Conservation (phyloP, 1,284 basidiomycete species). For the Sporisorium scitamineum region DNA sequence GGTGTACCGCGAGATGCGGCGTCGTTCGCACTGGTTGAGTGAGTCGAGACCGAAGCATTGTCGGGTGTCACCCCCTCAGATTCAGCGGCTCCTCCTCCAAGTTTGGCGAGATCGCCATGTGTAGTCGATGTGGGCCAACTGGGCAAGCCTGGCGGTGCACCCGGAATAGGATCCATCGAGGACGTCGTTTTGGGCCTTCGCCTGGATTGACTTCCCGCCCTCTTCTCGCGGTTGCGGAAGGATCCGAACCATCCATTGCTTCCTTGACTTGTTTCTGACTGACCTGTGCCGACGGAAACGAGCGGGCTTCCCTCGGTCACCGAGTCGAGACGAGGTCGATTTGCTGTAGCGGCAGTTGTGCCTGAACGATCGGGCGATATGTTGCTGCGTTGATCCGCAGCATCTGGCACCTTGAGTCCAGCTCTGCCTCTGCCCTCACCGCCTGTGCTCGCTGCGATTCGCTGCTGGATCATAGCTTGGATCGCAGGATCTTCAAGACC, state of each 20-base stretch:
- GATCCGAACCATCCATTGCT: conserved; percentile 53
- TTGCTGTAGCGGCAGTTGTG: conserved; percentile 18
- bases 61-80: conserved; percentile 20
- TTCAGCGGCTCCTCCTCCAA: conserved; percentile 2
- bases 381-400: conserved; percentile 21
- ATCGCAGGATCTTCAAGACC: conserved; percentile 35
- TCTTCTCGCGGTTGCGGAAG: conserved; percentile 46
- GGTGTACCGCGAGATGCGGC: conserved; percentile 22
- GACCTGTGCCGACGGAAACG: conserved; percentile 11
- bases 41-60: conserved; percentile 39
- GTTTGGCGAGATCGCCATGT: conserved; percentile 15
- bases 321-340: conserved; percentile 33
- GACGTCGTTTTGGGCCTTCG: conserved; percentile 43
- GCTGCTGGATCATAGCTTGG: conserved; percentile 27
- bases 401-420: conserved; percentile 19
- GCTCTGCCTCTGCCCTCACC: conserved; percentile 25
- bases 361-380: conserved; percentile 33
- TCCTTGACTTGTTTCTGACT: conserved; percentile 17
- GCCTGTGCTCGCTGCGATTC: conserved; percentile 4
- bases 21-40: conserved; percentile 37
- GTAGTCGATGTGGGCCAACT: conserved; percentile 16
- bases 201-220: conserved; percentile 42
- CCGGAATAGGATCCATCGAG: conserved; percentile 17
- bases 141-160: conserved; percentile 2
- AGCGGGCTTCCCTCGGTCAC: conserved; percentile 32